Conservation (phyloP, 169 alveolate genomes). For the Perkinsus marinus region DNA sequence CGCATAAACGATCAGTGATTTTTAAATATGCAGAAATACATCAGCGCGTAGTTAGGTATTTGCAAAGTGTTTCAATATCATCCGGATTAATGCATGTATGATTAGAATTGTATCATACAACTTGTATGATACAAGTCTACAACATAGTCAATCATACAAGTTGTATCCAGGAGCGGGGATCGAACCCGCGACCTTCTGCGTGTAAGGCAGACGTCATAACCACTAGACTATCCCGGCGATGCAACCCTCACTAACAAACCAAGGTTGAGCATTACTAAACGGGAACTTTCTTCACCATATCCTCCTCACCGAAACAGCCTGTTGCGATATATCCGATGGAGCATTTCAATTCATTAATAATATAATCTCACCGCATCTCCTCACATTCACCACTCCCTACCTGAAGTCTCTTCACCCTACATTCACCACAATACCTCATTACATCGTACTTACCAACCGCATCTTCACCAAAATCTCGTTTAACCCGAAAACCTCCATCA, state of each 20-base stretch:
- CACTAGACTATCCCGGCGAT: slow-evolving; percentile 40
- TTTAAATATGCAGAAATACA: too few relatives aligned
- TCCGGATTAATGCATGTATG: slow-evolving; percentile 73
- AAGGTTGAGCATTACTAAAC: too few relatives aligned
- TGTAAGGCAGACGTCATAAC: slow-evolving; percentile 42
- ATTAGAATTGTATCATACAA: slow-evolving; percentile 76
- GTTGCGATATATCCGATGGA: not conserved
- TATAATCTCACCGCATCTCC: not conserved
- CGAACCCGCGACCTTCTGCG: slow-evolving; percentile 53
- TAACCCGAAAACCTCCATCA: not conserved
- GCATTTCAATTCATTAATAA: not conserved
- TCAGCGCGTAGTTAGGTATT: slow-evolving; percentile 47
- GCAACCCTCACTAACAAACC: slow-evolving; percentile 86
- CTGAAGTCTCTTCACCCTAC: not conserved
- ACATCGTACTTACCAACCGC: not conserved
- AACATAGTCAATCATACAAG: slow-evolving; percentile 2
- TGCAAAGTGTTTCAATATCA: slow-evolving; percentile 90
- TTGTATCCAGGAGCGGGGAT: slow-evolving; percentile 39
- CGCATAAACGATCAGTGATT: not conserved
- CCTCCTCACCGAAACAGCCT: slow-evolving; percentile 40
- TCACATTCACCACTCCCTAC: not conserved
- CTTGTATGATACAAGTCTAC: not conserved
- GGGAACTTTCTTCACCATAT: slow-evolving; percentile 85
- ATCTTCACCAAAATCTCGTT: not conserved
- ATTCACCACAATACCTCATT: not conserved